Conservation (phyloP, 1,284 basidiomycete species). For the Tylopilus sp. region DNA sequence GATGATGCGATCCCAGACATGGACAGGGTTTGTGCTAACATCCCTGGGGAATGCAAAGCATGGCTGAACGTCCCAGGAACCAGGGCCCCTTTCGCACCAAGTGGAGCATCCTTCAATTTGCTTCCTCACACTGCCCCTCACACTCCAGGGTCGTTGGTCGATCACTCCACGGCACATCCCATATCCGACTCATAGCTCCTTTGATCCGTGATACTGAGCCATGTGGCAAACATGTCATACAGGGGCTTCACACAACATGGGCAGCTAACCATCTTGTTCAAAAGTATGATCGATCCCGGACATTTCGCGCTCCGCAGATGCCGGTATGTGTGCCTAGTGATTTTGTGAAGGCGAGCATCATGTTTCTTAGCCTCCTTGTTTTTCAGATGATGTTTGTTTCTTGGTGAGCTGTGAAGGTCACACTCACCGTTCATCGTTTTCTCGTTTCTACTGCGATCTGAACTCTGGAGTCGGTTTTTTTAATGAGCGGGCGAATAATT, state of each 20-base stretch:
- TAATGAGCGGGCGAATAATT: not conserved
- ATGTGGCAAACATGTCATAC: not conserved
- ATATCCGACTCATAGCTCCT: not conserved
- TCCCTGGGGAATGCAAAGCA: constrained; percentile 3
- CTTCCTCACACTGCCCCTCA: not conserved
- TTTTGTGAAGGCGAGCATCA: not conserved
- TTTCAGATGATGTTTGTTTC: not conserved
- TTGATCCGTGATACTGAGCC: not conserved
- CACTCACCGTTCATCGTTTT: not conserved
- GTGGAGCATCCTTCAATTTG: not conserved
- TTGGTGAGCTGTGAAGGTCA: not conserved
- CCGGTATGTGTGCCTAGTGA: not conserved
- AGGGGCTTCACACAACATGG: not conserved
- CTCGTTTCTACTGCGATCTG: not conserved
- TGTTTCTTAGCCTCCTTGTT: constrained; percentile 1
- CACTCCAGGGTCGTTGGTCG: not conserved
- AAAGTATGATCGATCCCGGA: not conserved
- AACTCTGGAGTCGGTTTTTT: not conserved
- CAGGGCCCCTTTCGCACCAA: not conserved
- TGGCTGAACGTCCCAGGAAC: not conserved
- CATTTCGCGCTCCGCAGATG: not conserved
- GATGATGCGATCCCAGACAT: not conserved
- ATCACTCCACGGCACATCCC: not conserved
- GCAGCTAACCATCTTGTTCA: not conserved
- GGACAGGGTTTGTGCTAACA: not conserved